Conservation (phyloP, 805 yeast species). For the Cyberlindnera sargentensis region DNA sequence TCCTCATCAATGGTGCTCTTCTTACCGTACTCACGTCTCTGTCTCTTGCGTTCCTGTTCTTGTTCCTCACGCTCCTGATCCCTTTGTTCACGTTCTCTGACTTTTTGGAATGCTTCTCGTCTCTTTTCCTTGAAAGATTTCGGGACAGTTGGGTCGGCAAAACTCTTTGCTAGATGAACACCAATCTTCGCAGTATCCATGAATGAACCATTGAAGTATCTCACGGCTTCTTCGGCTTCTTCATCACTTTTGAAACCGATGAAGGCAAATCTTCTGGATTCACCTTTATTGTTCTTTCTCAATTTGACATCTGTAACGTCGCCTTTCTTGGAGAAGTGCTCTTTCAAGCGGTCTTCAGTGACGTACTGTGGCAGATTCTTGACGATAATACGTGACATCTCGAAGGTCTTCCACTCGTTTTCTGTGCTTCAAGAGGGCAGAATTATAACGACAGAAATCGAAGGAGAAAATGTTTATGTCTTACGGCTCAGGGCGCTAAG, state of each 20-base stretch:
- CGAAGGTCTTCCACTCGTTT: neutral
- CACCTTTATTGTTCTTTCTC: conserved; percentile 74
- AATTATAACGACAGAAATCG: too few relatives aligned
- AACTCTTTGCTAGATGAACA: conserved; percentile 78
- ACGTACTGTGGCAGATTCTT: conserved; percentile 79
- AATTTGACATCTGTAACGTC: conserved; percentile 84
- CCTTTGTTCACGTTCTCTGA: conserved; percentile 43
- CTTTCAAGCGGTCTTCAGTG: conserved; percentile 63
- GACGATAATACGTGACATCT: conserved; percentile 83
- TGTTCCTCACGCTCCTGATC: conserved; percentile 32
- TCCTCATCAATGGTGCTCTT: conserved; percentile 44
- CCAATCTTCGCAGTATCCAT: conserved; percentile 76
- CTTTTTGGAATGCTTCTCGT: conserved; percentile 40
- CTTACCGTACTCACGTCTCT: conserved; percentile 24
- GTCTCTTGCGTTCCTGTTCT: conserved; percentile 29
- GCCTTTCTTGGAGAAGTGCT: conserved; percentile 54
- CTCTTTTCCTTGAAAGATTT: conserved; percentile 50
- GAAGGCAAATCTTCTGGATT: conserved; percentile 89
- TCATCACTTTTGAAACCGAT: conserved; percentile 69
- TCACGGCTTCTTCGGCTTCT: conserved; percentile 76
- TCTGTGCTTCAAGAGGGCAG: neutral
- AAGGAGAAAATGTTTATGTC: too few relatives aligned
- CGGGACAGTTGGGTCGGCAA: conserved; percentile 79
- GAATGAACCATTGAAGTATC: conserved; percentile 67
- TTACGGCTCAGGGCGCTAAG: neutral